phyloP scores from a whole-genome alignment of 345 rosid species.

The Populus euphratica region DNA sequence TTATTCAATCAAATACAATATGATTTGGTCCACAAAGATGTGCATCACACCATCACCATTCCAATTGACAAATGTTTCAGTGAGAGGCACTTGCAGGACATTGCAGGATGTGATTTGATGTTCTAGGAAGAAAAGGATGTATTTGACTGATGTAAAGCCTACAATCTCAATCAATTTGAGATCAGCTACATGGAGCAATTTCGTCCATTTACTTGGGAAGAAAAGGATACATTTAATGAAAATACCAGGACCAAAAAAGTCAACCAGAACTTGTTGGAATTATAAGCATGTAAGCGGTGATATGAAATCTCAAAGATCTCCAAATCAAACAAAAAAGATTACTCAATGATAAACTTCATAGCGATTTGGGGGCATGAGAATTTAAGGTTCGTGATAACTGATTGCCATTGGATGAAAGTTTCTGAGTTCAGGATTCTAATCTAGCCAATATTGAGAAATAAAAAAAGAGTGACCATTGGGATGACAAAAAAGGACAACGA shows the following conservation, averaged over 20 bases:
- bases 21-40: neutral
- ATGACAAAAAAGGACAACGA: neutral
- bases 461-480: neutral
- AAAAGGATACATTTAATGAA: neutral
- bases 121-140: neutral
- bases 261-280: neutral
- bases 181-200: neutral
- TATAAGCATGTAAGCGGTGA: neutral
- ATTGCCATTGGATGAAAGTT: neutral
- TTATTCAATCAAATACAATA: neutral
- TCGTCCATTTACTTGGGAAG: neutral
- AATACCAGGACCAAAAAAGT: neutral
- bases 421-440: neutral
- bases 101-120: neutral
- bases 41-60: neutral
- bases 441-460: neutral
- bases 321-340: neutral
- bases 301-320: neutral
- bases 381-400: neutral
- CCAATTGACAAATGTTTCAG: neutral
- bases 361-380: neutral
- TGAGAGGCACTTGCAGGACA: neutral
- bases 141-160: neutral
- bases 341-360: neutral
- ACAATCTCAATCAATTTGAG: neutral